These are phyloP conservation scores for Diospyros lotus DNA, from an alignment of 148 eudicot species.

Conservation along the genomic window DNA sequence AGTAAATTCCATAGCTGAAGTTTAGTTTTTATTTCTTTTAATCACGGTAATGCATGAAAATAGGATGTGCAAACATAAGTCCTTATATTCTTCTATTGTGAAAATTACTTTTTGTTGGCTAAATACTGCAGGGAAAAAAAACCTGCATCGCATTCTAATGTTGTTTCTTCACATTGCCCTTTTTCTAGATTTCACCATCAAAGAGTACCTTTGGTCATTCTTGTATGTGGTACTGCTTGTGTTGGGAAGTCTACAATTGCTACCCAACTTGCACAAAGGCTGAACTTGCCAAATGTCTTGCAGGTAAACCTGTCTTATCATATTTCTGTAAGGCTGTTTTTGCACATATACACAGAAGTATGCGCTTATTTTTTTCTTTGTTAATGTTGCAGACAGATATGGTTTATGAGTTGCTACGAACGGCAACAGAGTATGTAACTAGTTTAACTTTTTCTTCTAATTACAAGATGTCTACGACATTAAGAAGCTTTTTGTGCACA, in stretches of 20 bases:
- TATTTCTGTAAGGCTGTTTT: slow-evolving; percentile 9
- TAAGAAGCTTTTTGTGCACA: neutral
- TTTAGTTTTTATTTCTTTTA: neutral
- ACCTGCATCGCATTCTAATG: slow-evolving; percentile 1
- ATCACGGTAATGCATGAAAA: neutral
- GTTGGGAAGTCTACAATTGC: slow-evolving; percentile 98
- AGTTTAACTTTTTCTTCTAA: neutral
- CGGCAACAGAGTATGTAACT: slow-evolving; percentile 89
- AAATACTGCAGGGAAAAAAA: neutral
- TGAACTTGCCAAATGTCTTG: slow-evolving; percentile 93
- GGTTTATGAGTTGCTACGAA: slow-evolving; percentile 96
- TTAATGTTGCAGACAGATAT: slow-evolving; percentile 79
- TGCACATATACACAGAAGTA: slow-evolving; percentile 5
- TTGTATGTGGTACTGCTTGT: slow-evolving; percentile 99
- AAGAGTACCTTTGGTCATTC: slow-evolving; percentile 93
- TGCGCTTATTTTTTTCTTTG: slow-evolving; percentile 18
- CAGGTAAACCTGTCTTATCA: slow-evolving; percentile 44
- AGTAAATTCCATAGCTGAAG: neutral
- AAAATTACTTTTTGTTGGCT: neutral
- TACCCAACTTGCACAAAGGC: slow-evolving; percentile 97
- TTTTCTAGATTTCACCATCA: slow-evolving; percentile 89
- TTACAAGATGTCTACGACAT: neutral
- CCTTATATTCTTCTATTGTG: no score
- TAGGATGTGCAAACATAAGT: neutral
- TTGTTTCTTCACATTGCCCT: slow-evolving; percentile 13